A percentile compares a stretch with the other conserved stretches of the same genome.
Evolutionary conservation across 805 yeast genomes (phyloP).

Genomic region (Wickerhamiella kurtzmanii): DNA sequence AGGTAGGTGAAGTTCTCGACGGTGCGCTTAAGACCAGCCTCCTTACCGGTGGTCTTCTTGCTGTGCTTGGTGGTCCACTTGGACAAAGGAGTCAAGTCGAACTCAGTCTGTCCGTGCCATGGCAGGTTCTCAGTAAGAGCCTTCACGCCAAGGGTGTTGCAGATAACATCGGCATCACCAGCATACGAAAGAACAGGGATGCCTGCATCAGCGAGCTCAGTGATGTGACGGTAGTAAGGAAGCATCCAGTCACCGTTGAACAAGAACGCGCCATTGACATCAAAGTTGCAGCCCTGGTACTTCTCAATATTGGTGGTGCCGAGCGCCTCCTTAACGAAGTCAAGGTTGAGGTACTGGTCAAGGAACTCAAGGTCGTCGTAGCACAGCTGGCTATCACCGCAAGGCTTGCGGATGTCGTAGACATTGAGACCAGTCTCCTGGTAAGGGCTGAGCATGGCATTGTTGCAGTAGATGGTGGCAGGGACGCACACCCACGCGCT

Average conservation of each 20-base stretch:
- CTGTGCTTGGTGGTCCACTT: slow-evolving; percentile 17
- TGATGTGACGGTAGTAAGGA: slow-evolving; percentile 47
- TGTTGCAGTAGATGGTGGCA: slow-evolving; percentile 73
- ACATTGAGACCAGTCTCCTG: slow-evolving; percentile 71
- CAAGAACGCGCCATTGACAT: slow-evolving; percentile 61
- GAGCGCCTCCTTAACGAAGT: slow-evolving; percentile 56
- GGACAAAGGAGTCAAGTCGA: slow-evolving; percentile 25
- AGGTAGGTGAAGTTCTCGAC: slow-evolving; percentile 56
- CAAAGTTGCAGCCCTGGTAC: slow-evolving; percentile 64
- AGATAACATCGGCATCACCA: slow-evolving; percentile 88
- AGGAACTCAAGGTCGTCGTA: slow-evolving; percentile 61
- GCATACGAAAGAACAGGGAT: slow-evolving; percentile 79
- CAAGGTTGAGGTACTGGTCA: slow-evolving; percentile 61
- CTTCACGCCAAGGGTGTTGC: slow-evolving; percentile 85
- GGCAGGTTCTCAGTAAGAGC: slow-evolving; percentile 63
- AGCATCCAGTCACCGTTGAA: slow-evolving; percentile 53
- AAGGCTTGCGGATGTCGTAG: slow-evolving; percentile 69
- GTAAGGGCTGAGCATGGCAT: slow-evolving; percentile 61
- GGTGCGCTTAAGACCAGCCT: slow-evolving; percentile 57
- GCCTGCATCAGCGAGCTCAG: slow-evolving; percentile 48
- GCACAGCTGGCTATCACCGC: slow-evolving; percentile 39
- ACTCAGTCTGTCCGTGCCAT: slow-evolving; percentile 47
- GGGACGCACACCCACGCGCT: slow-evolving; percentile 77
- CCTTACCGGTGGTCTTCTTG: slow-evolving; percentile 27
- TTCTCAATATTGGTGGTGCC: slow-evolving; percentile 69